A percentile compares a stretch with the other conserved stretches of the same genome.
These are phyloP conservation scores for Trichoderma arundinaceum DNA, from an alignment of 2,329 filamentous ascomycete genomes.

Conservation along the genomic window DNA sequence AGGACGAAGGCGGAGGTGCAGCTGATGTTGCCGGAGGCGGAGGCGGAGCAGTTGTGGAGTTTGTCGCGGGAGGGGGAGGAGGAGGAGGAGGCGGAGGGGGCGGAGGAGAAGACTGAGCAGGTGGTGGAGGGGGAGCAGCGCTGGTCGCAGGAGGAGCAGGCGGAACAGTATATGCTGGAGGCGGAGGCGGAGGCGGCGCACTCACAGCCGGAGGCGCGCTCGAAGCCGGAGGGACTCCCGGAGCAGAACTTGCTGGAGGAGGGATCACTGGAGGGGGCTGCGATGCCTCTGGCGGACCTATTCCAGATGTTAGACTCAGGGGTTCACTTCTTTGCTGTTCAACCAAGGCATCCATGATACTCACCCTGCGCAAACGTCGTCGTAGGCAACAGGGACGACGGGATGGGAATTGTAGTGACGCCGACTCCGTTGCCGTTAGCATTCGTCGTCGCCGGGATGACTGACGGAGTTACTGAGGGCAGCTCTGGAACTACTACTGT, in stretches of 20 bases:
- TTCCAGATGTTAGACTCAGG: neutral
- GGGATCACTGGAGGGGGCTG: conserved; percentile 12
- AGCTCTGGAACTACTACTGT: neutral
- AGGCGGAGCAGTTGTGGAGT: neutral
- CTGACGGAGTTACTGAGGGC: conserved; percentile 1
- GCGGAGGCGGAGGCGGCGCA: neutral
- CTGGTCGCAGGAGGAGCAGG: conserved; percentile 7
- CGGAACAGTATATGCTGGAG: neutral
- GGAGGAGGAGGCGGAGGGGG: neutral
- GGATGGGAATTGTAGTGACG: conserved; percentile 42
- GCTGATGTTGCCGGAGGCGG: neutral
- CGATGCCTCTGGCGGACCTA: conserved; percentile 16
- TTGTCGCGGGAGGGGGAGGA: neutral
- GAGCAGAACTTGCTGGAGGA: conserved; percentile 10
- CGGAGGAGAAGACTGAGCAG: neutral
- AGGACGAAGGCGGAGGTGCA: neutral
- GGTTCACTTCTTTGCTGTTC: neutral
- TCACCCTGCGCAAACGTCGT: conserved; percentile 38
- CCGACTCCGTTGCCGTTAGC: conserved; percentile 39
- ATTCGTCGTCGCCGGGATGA: conserved; percentile 30
- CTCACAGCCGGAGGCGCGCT: conserved; percentile 11
- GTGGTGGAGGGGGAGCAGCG: conserved; percentile 3
- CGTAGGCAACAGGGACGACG: conserved; percentile 38
- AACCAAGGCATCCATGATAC: neutral
- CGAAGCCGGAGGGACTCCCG: conserved; percentile 16